phyloP scores from a whole-genome alignment of 2,329 filamentous ascomycete species.

The Fonsecaea monophora region DNA sequence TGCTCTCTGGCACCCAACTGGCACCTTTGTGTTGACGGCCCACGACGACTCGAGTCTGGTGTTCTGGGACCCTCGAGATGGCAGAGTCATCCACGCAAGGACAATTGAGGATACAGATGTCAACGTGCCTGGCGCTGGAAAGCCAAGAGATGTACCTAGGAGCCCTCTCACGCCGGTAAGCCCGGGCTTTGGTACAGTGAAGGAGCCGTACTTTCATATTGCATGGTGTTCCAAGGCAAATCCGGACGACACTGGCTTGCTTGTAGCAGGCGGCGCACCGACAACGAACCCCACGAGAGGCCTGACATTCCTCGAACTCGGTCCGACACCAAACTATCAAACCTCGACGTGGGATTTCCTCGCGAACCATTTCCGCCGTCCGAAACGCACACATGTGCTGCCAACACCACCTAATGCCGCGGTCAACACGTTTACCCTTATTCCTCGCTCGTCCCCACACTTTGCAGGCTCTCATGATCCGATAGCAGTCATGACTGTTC shows the following conservation, averaged over 20 bases:
- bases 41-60: constrained; percentile 92
- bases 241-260: constrained; percentile 86
- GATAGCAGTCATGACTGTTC: constrained; percentile 77
- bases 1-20: constrained; percentile 92
- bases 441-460: constrained; percentile 82
- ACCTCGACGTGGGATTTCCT: constrained; percentile 90
- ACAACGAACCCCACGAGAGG: constrained; percentile 73
- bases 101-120: constrained; percentile 77
- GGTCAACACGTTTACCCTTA: constrained; percentile 78
- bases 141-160: constrained; percentile 44
- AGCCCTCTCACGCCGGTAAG: constrained; percentile 14
- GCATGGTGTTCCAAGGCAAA: constrained; percentile 95
- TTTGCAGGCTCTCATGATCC: constrained; percentile 90
- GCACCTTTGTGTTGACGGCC: constrained; percentile 83
- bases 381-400: constrained; percentile 73
- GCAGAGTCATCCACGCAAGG: constrained; percentile 79
- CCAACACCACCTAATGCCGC: constrained; percentile 78
- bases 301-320: constrained; percentile 87
- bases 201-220: constrained; percentile 78
- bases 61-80: constrained; percentile 93
- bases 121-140: constrained; percentile 66
- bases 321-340: constrained; percentile 84
- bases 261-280: constrained; percentile 81
- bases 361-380: constrained; percentile 76
- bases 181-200: constrained; percentile 57